Evolutionary conservation across 768 basidiomycete species (phyloP).

Genomic region (Fomitopsis serialis): DNA sequence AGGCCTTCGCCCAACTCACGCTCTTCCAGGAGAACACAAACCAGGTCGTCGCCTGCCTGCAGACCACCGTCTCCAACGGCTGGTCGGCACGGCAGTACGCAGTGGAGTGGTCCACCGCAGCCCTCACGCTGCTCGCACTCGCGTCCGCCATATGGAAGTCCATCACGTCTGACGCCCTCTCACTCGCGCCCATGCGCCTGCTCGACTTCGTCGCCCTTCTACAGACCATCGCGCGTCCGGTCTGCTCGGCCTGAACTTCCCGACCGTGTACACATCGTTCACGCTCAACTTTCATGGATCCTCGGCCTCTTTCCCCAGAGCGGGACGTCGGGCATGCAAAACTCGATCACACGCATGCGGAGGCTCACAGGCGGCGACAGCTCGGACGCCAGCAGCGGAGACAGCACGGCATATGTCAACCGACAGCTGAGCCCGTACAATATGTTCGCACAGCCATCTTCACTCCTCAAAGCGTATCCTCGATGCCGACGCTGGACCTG

Average conservation of each 20-base stretch:
- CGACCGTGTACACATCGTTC: constrained; percentile 75
- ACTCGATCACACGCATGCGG: constrained; percentile 78
- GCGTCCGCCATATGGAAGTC: constrained; percentile 52
- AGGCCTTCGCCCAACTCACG: constrained; percentile 80
- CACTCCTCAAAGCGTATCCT: constrained; percentile 8
- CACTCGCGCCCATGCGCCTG: constrained; percentile 68
- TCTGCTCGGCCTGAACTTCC: constrained; percentile 83
- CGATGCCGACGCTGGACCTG: constrained; percentile 16
- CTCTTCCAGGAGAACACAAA: constrained; percentile 67
- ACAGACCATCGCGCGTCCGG: constrained; percentile 77
- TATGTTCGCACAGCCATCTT: constrained; percentile 8
- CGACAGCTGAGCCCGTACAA: constrained; percentile 81
- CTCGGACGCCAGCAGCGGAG: constrained; percentile 48
- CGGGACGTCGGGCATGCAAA: constrained; percentile 55
- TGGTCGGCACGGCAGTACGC: constrained; percentile 71
- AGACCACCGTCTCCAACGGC: constrained; percentile 89
- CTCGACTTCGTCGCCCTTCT: constrained; percentile 79
- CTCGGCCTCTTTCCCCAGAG: constrained; percentile 65
- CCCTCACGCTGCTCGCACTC: constrained; percentile 56
- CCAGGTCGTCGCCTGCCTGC: constrained; percentile 80
- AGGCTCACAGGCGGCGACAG: constrained; percentile 75
- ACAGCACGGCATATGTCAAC: constrained; percentile 73
- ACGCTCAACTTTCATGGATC: constrained; percentile 88
- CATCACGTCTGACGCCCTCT: constrained; percentile 44
- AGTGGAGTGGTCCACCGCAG: constrained; percentile 77